These are phyloP conservation scores for Penicillium subrubescens DNA, from an alignment of 495 filamentous ascomycete species.

Conservation along the genomic window DNA sequence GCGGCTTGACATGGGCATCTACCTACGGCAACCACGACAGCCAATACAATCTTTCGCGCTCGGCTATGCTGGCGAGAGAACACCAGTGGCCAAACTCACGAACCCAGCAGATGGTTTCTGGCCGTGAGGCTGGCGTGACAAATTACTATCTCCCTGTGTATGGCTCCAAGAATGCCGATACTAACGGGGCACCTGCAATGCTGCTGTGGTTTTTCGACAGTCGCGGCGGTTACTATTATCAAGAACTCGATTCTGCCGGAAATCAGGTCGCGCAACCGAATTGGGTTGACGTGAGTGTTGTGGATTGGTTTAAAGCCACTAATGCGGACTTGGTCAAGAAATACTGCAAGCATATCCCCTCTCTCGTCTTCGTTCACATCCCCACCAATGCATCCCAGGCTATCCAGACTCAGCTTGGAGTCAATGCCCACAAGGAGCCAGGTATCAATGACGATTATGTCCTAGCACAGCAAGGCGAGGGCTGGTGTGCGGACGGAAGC, in stretches of 20 bases:
- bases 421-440: conserved; percentile 48
- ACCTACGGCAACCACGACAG: conserved; percentile 76
- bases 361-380: conserved; percentile 71
- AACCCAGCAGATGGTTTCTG: conserved; percentile 50
- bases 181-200: conserved; percentile 35
- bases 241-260: conserved; percentile 36
- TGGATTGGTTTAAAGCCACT: conserved; percentile 58
- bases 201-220: conserved; percentile 77
- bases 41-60: conserved; percentile 58
- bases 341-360: conserved; percentile 53
- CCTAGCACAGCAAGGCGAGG: conserved; percentile 55
- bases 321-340: conserved; percentile 41
- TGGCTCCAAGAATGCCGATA: conserved; percentile 27
- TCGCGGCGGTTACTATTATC: conserved; percentile 60
- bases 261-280: conserved; percentile 35
- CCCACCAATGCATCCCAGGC: conserved; percentile 57
- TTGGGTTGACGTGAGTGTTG: conserved; percentile 46
- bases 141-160: conserved; percentile 66
- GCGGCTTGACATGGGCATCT: conserved; percentile 60
- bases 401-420: conserved; percentile 45
- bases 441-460: conserved; percentile 66
- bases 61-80: conserved; percentile 56
- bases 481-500: conserved; percentile 32
- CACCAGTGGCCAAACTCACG: conserved; percentile 49
- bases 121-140: conserved; percentile 50